Evolutionary conservation across 306 rosid species (phyloP), one percentile per base, ranked within the genome.

Genomic region (Mimosa bimucronata): DNA sequence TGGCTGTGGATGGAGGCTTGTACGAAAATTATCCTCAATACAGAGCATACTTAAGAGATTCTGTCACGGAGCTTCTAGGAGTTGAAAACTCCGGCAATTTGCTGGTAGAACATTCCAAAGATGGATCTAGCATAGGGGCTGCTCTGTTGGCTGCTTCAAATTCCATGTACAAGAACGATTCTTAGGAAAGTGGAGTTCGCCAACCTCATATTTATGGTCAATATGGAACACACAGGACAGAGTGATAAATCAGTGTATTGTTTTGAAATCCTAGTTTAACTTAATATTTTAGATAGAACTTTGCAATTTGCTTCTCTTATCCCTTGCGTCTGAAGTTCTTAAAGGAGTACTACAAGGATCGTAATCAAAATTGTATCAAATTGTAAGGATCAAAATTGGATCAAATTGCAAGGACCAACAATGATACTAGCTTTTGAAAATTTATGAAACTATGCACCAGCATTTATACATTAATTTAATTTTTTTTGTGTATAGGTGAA

Each of bases 131-230:
- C 45, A 90, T 91, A 62, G 98, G 98, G 25, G 97, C 97, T 82
- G 95, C 98, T 83, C 92, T 92, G 13, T 89, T 94, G 89, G 97
- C 98, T 48, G 98, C 98, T 76, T 76, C 98, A 42, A 94, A 94
- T 80, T 94, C 98, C 70, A 85, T 68, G 76, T 90, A 92, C 81
- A 76, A 50, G 25, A 87, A 88, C 65, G 72, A 81, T 40, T 85
- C 68, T 26, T 89, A 86, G 77, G 62, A 16, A 70, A 21, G 7
- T 57, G 65, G 30, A 18, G 19, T 3, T 34, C 11, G 3, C 15
- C 16, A 21, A 2, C 14, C 21, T 34, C 2, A 7, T n/a, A 50
- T 48, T 44, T 71, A 12, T 42, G 25, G 12, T 50, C 57, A 21
- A 40, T 21, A 31, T 31, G 44, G 29, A 65, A 42, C 21, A 57